Base-by-base conservation (phyloP, 495 filamentous ascomycete species). In the Annulohypoxylon maeteangense region DNA sequence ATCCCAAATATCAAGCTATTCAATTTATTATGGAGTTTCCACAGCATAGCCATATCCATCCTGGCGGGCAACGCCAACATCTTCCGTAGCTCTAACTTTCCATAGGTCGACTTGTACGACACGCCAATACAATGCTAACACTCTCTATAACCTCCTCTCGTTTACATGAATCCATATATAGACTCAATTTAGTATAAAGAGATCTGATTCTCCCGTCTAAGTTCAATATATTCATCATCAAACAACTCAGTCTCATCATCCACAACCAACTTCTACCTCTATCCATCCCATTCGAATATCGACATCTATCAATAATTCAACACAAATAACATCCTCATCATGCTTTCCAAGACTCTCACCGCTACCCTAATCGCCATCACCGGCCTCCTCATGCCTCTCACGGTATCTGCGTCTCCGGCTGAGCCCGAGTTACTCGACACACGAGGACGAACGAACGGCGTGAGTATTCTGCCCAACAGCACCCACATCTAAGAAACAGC, bases 381-480 rank as follows among this genome's bases (percentile, higher is more conserved):
- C 29, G 50, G 50, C 14, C 50, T 54, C 18, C 12, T 54, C 50
- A 54, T 54, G 50, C 50, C 50, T 20, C 29, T 54, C 18, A 16
- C 50, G 1, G 50, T 54, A n/a, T 54, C 29, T 32, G 50, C 50
- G 7, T 54, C 50, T 3, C 50, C 50, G 4, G 50, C 50, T 11
- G 29, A 32, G 5, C 50, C 50, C n/a, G 50, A 34, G n/a, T 18
- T 54, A 11, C 50, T 54, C 11, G 50, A 54, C 14, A 34, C 29
- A 7, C 50, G 50, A 20, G 50, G 50, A 54, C 31, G 50, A 34
- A 54, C 50, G 2, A 54, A 54, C 20, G 50, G 50, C 7, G 50
- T 54, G 10, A 54, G 50, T 54, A 20, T 34, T 18, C 16, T 1
- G 2, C 14, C 27, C 2, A 14, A 50, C 22, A 27, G 3, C 47